Conservation (phyloP, 352 stramenopile genomes). For the Chrysophaeum taylorii region DNA sequence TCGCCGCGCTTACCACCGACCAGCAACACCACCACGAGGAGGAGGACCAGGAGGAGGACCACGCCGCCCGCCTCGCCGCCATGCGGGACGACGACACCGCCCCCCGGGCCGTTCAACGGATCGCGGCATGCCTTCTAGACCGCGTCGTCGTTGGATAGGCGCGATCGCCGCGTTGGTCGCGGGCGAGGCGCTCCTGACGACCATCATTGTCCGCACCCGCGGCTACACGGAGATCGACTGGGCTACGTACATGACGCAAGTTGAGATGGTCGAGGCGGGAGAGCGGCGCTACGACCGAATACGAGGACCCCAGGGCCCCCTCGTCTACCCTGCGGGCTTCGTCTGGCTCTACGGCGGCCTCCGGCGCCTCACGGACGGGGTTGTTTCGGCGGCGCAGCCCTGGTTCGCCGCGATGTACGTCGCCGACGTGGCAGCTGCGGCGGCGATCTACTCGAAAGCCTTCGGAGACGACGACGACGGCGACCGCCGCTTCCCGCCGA, state of each 20-base stretch:
- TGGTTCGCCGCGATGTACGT: constrained; percentile 90
- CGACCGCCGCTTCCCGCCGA: constrained; percentile 20
- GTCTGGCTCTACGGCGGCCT: constrained; percentile 90
- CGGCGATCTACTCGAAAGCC: constrained; percentile 65
- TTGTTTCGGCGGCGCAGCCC: constrained; percentile 63
- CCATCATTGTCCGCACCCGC: constrained; percentile 37
- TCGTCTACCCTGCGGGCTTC: constrained; percentile 96
- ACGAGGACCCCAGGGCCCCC: constrained; percentile 81
- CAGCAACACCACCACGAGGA: neutral
- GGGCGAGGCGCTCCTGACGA: constrained; percentile 35
- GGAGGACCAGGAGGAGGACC: neutral
- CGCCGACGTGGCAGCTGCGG: constrained; percentile 64
- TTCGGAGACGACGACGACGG: constrained; percentile 10
- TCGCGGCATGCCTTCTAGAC: neutral
- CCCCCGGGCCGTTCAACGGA: neutral
- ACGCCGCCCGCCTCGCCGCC: neutral
- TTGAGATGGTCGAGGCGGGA: constrained; percentile 74
- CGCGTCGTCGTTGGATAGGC: constrained; percentile 8
- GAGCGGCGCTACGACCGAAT: constrained; percentile 91
- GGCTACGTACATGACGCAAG: constrained; percentile 97
- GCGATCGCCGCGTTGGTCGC: constrained; percentile 28
- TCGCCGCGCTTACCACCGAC: neutral
- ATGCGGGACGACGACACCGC: neutral
- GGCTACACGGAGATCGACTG: constrained; percentile 97
- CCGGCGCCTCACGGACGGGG: constrained; percentile 64